A percentile compares a stretch with the other conserved stretches of the same genome.
Evolutionary conservation across 192 early-diverging fungal genomes (phyloP).

Genomic region (Coemansia sp.): DNA sequence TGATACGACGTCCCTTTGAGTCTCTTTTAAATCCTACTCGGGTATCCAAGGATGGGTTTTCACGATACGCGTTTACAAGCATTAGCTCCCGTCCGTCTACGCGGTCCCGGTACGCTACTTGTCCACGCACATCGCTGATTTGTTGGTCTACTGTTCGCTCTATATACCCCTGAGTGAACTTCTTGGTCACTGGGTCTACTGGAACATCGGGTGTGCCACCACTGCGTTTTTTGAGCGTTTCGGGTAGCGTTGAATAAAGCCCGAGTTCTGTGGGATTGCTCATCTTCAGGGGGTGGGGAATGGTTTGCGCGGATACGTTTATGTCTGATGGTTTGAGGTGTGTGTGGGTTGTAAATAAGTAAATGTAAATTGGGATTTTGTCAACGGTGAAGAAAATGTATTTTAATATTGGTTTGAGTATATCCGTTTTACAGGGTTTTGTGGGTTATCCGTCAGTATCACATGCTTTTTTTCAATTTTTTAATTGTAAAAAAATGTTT

Average conservation of each 20-base stretch:
- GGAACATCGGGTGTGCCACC: constrained; percentile 33
- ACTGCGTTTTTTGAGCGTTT: constrained; percentile 18
- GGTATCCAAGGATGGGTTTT: constrained; percentile 7
- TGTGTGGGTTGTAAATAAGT: too few relatives aligned
- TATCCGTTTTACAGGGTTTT: too few relatives aligned
- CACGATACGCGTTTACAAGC: constrained; percentile 43
- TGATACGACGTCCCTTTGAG: constrained; percentile 1
- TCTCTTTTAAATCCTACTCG: neutral
- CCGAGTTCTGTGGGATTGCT: constrained; percentile 9
- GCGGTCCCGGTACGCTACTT: constrained; percentile 28
- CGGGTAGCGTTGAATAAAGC: constrained; percentile 31
- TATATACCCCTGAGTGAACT: constrained; percentile 27
- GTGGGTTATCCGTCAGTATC: too few relatives aligned
- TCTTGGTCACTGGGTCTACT: constrained; percentile 18
- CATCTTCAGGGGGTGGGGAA: too few relatives aligned
- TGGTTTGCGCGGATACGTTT: too few relatives aligned
- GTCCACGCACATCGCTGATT: constrained; percentile 16
- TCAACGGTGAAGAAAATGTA: too few relatives aligned
- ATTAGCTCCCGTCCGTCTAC: constrained; percentile 41
- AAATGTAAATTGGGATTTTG: too few relatives aligned
- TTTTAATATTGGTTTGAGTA: too few relatives aligned
- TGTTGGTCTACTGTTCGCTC: constrained; percentile 22
- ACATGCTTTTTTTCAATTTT: too few relatives aligned
- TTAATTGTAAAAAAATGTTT: too few relatives aligned
- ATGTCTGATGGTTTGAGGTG: too few relatives aligned